phyloP scores from a whole-genome alignment of 768 basidiomycete species.

The Suillus alpinus region DNA sequence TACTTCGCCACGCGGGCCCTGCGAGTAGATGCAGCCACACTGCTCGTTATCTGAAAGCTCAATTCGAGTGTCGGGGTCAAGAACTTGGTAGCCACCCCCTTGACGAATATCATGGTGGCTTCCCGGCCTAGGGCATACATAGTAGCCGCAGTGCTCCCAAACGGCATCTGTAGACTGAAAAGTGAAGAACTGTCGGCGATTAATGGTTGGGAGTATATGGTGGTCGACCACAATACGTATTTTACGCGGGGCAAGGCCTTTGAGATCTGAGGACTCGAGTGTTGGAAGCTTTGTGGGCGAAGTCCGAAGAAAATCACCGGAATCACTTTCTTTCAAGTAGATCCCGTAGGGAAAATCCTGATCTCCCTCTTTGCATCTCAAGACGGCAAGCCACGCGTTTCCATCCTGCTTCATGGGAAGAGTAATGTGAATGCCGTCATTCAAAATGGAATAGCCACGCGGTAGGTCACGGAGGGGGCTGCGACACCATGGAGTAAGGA shows the following conservation, averaged over 20 bases:
- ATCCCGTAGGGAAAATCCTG: not conserved
- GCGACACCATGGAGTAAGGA: not conserved
- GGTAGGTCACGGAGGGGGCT: not conserved
- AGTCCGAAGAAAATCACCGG: not conserved
- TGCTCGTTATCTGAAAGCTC: not conserved
- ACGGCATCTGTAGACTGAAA: not conserved
- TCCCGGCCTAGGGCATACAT: not conserved
- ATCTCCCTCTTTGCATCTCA: not conserved
- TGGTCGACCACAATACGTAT: not conserved
- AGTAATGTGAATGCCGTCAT: conserved; percentile 7
- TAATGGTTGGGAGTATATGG: not conserved
- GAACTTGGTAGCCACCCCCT: not conserved
- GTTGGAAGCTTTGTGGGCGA: not conserved
- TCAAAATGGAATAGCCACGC: not conserved
- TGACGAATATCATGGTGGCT: not conserved
- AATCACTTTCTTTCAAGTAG: not conserved
- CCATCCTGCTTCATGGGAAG: conserved; percentile 4
- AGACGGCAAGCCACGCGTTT: conserved; percentile 3
- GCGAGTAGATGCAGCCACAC: not conserved
- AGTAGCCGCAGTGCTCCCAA: not conserved
- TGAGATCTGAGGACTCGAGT: not conserved
- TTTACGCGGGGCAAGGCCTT: not conserved
- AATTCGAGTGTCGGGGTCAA: not conserved
- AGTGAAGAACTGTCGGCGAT: not conserved
- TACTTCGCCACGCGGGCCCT: not conserved